Evolutionary conservation across 192 early-diverging fungal genomes (phyloP), one percentile per base, ranked within the genome.

Genomic region (Podila minutissima): DNA sequence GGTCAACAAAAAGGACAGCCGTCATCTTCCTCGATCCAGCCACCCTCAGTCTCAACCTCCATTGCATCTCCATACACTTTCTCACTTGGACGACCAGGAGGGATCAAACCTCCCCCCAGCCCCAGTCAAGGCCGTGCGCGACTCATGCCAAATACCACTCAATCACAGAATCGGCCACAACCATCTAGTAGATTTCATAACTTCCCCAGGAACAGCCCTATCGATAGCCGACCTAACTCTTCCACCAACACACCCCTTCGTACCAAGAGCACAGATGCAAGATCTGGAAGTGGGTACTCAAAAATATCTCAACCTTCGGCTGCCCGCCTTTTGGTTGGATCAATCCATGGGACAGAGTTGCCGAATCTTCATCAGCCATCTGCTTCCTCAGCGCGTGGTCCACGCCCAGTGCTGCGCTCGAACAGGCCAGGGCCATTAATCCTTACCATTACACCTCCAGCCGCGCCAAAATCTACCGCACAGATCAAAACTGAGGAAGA

Each of bases 41-140:
- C 37, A 37, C 0, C 37, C 9, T 35, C 55, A 12, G 24, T 22
- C 11, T 20, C 66, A n/a, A 19, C n/a, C 1, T 28, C 49, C 24
- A 69, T 0, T 38, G 28, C 26, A 22, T 57, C 57, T 28, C n/a
- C 35, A 46, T 26, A 53, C 29, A 69, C 35, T 12, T 59, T 59
- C 38, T 62, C 68, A 24, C 59, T 70, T 2, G 69, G 69, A 29
- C 35, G 29, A 59, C 67, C 67, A 26, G 58, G 37, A 55, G 53
- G 22, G 13, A 29, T 57, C 67, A 35, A 61, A 55, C 6, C 53
- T 24, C 11, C 20, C 5, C 53, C 48, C 49, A 22, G 13, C 17
- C 2, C 35, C 64, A 28, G 12, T 22, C 60, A 53, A n/a, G 29
- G 17, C 41, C 65, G 29, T 2, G 6, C 13, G 9, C 49, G 48